Evolutionary conservation across 1,139 yeast species (phyloP), one percentile per base, ranked within the genome.

Genomic region (Geotrichum aggregatum): DNA sequence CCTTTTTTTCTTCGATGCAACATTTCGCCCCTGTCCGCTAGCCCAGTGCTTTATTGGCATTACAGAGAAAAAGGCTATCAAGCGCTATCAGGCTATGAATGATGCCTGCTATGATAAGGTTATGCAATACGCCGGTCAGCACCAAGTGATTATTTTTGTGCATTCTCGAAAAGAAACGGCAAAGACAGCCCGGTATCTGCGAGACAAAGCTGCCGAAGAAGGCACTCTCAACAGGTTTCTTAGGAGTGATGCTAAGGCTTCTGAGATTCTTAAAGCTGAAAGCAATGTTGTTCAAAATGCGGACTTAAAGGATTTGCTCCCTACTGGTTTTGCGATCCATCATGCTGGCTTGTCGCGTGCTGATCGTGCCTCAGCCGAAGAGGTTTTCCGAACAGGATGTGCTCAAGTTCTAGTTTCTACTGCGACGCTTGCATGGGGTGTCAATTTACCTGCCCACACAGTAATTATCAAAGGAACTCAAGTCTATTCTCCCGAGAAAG

Each of bases 391-490:
- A 0, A 92, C 83, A 58, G 96, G 98, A 2, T 82, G 84, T 54
- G 71, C 88, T 26, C 83, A 82, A 61, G 88, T 91, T 1, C 74
- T 92, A 50, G 95, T 91, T 1, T 88, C 95, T 0, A 92, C 98
- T 1, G 96, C 98, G 0, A 92, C 98, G 0, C 77, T 92, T 58
- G 98, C 98, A 0, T 92, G 98, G 98, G 98, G 98, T 76, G 98
- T 92, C 36, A 92, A 92, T 65, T 76, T 92, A 53, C 98, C 98
- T 0, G 98, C 98, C 0, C 97, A 92, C 61, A 88, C 97, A 0
- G 98, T 92, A 28, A 83, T 92, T 28, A 87, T 92, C 56, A 91
- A 92, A 63, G 98, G 98, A 0, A 92, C 98, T 0, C 95, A 89
- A 62, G 83, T 92, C 0, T 94, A 92, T 63, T 85, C 94, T 1